Evolutionary conservation across 2,329 filamentous ascomycete species (phyloP), one percentile per base, ranked within the genome.

Genomic region (Periconia sp.): DNA sequence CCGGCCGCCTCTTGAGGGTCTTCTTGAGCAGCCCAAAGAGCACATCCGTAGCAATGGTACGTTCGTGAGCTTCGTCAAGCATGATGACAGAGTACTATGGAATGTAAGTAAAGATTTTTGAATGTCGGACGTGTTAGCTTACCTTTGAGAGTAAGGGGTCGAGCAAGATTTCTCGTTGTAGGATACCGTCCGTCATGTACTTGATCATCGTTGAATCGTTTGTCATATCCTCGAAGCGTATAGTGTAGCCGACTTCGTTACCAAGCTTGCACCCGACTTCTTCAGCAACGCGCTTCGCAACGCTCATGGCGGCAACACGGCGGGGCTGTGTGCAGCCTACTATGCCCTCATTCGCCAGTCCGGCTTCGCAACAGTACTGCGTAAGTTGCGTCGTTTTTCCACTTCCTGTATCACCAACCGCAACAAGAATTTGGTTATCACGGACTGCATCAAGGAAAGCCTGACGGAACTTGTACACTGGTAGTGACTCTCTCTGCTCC

Each of bases 131-230:
- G n/a, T n/a, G n/a, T n/a, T n/a, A n/a, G n/a, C n/a, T n/a, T n/a
- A n/a, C n/a, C n/a, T 92, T 88, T 36, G 82, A 86, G 74, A 99
- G 83, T 59, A 95, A 83, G 65, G 92, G 89, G 70, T 99, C 94
- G 72, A 96, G 86, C 86, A 99, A 95, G 43, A 94, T 92, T 74
- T 99, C 94, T 64, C 94, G 81, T 64, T 97, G 80, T 62, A 99
- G 84, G 87, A 99, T 97, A 83, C 95, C 95, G 66, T 99, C 94
- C 31, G 95, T 99, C 94, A 99, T 99, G 78, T 99, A 99, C 78
- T 99, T 99, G 68, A 99, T 83, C 48, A 95, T 83, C 1, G 94
- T 99, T 71, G 89, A 91, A 44, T 85, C 83, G 36, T 88, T 83
- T 1, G 94, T 97, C 76, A 85, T 88, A 70, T 99, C 94, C 73